Base-by-base conservation (phyloP, 805 yeast species). In the Yarrowia phangngaensis region DNA sequence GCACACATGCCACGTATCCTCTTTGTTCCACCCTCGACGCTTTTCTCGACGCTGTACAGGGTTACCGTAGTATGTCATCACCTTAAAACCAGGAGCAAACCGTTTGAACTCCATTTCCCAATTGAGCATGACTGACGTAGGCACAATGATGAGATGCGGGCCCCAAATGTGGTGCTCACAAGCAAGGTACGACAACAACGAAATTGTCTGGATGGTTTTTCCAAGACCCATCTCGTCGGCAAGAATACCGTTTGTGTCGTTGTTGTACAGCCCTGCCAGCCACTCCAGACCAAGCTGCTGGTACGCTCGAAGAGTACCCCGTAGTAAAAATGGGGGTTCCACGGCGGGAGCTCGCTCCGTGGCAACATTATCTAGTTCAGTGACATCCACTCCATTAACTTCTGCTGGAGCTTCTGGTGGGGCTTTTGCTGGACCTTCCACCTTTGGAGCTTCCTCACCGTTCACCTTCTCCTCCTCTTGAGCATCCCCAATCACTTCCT, bases 31-130 rank as follows among this genome's bases (percentile, higher is more conserved):
- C 2, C 99, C 99, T 55, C 83, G 82, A 59, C 99, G 79, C 62
- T 92, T 92, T 55, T 86, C 92, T 40, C 89, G 89, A 61, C 99
- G 80, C 63, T 92, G 97, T 59, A 86, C 95, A 0, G 97, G 98
- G 12, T 94, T 81, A 0, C 99, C 99, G 60, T 90, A 92, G 64
- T 92, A 92, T 0, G 97, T 92, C 63, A 92, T 62, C 3, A 92
- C 92, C 64, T 94, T 90, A 64, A 92, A 84, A 0, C 98, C 99
- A 0, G 99, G 99, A 0, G 97, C 97, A 71, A 92, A 92, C 58
- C 95, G 78, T 60, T 94, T 92, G 68, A 92, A 89, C 61, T 92
- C 99, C 97, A 94, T 90, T 64, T 92, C 99, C 99, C 99, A 92
- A 61, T 92, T 92, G 48, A 92, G 76, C 80, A 92, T 80, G 6